Evolutionary conservation across 2,329 filamentous ascomycete genomes (phyloP), one percentile per base, ranked within the genome.

Genomic region (Trichoderma arundinaceum): DNA sequence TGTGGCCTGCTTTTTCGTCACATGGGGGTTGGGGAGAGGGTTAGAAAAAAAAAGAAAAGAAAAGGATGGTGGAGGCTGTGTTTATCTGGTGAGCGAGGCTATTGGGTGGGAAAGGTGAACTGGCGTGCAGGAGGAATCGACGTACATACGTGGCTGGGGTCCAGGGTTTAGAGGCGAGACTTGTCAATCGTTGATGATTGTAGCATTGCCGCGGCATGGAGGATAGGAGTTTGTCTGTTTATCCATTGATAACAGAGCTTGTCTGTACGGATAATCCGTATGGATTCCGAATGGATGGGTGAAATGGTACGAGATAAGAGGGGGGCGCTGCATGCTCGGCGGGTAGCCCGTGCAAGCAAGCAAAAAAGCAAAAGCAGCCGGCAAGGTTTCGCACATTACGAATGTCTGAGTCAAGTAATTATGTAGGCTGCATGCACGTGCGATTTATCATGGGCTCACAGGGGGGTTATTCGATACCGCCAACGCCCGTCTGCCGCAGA

Each of bases 91-190:
- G 13, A 46, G 19, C 32, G 58, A 51, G 35, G 46, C 19, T 39
- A 32, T 48, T 51, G 46, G n/a, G 17, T n/a, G 22, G 22, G 35
- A 28, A 32, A 9, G 17, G 38, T 32, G 58, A 61, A 48, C 5
- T 61, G 58, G 58, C 46, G 33, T 41, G 46, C 58, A 51, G 57
- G 44, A 60, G 57, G 57, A 60, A 41, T 17, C 43, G 22, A 28
- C 4, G 22, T 28, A 28, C 22, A 28, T 28, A 28, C 22, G 44
- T 39, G 33, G 32, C 51, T 13, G 19, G 51, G 51, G 22, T 2
- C 4, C 22, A 28, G 22, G 22, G 22, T 28, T 28, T 28, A 28
- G 22, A 28, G 22, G 4, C 22, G 22, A 28, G 22, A 28, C 22
- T 28, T 28, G 22, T 28, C 22, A 28, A 28, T 28, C 22, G 22